Evolutionary conservation across 306 rosid genomes (phyloP), one percentile per base, ranked within the genome.

Genomic region (Trifolium pratense): DNA sequence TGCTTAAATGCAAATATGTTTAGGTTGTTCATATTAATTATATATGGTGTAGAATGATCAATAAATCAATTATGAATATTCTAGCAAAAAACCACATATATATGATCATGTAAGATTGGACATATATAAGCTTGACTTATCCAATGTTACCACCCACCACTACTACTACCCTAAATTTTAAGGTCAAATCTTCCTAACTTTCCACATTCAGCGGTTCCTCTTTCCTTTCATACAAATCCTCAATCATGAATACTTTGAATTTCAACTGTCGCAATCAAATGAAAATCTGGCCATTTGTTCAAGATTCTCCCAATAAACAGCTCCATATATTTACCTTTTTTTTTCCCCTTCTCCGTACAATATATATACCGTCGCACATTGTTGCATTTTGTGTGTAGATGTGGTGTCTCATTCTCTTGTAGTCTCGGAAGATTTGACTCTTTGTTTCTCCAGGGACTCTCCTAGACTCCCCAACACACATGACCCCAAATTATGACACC

Each of bases 141-240:
- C 75, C 58, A 36, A 36, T 7, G 21, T 15, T 37, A 20, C 43
- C 25, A 1, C 2, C 25, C 21, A 3, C 59, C 42, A 15, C 75
- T 67, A 70, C 63, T 56, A 78, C 68, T 43, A 55, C 51, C 57
- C 46, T 71, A 36, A 78, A 36, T 71, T 66, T 75, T 10, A 53
- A 46, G 45, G 79, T 71, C 77, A 71, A 78, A 49, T 5, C 60
- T 68, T 63, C 36, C 26, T 11, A 55, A 73, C 37, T 63, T 63
- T 39, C 74, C 82, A 80, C 84, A 68, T 76, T 78, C 81, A 31
- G 29, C 7, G 76, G 76, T 26, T 58, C 37, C 34, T 74, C 53
- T 57, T 74, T 58, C 57, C 29, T 12, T 11, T 32, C 58, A 18
- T 7, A 70, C 34, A 51, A 48, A 37, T 20, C 15, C 20, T 53